Base-by-base conservation (phyloP, 306 rosid species). In the Rosa rugosa region DNA sequence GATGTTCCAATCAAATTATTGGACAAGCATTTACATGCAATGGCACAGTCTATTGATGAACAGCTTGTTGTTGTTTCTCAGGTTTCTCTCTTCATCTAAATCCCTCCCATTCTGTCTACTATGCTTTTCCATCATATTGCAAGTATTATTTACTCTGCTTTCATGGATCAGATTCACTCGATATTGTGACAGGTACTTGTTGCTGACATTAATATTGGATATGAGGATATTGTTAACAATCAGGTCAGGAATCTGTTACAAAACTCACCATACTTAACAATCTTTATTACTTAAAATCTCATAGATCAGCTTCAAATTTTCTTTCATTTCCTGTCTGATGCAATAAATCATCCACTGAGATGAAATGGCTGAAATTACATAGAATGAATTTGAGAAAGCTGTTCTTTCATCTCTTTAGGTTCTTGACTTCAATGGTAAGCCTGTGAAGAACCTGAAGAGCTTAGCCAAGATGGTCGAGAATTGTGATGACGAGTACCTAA, bases 171-270 rank as follows among this genome's bases (percentile, higher is more conserved):
- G 50, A 12, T 66, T 36, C 17, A 10, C 73, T 75, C 54, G 66
- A 87, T 76, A 71, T 44, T 81, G 72, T 75, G 60, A 72, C 81
- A 92, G 97, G 97, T 92, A 82, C 88, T 92, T 80, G 97, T 89
- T 82, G 96, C 96, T 77, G 96, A 90, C 77, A 88, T 92, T 75
- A 90, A 89, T 81, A 89, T 90, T 73, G 97, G 97, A 57, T 90
- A 92, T 44, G 94, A 92, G 83, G 91, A 87, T 56, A 89, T 92
- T 5, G 94, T 86, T 59, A 89, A 92, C 81, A 90, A 86, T 41
- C 97, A 89, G 97, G 97, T 90, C 46, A 70, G 75, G 16, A 73
- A 70, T 62, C 38, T 59, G 17, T 38, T 17, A 14, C 50, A 11
- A 11, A n/a, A 13, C 69, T 45, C 68, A 4, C 46, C 1, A 1